phyloP scores from a whole-genome alignment of 2,329 filamentous ascomycete genomes.

The Nannizzia gypsea region DNA sequence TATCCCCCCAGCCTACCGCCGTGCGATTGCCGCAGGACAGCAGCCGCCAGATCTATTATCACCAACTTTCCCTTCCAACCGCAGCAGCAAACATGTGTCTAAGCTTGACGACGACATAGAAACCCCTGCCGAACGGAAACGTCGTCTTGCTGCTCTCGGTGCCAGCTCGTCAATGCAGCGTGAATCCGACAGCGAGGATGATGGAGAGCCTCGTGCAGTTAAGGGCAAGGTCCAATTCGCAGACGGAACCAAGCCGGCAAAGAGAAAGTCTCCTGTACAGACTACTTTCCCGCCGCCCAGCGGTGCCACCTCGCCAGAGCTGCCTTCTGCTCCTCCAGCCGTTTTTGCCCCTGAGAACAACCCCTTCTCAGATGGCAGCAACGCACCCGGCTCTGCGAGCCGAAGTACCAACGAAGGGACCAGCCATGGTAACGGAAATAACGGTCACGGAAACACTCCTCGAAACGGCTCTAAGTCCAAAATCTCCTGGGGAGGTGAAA shows the following conservation, averaged over 20 bases:
- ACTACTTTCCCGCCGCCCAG: not conserved
- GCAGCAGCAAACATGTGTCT: not conserved
- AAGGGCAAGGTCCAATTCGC: conserved; percentile 26
- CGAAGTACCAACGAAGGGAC: conserved; percentile 7
- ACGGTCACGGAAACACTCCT: conserved; percentile 11
- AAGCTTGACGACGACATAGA: conserved; percentile 25
- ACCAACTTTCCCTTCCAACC: not conserved
- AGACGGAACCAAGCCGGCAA: conserved; percentile 22
- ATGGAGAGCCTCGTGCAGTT: conserved; percentile 16
- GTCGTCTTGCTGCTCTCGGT: conserved; percentile 35
- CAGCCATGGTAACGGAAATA: not conserved
- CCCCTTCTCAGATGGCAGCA: conserved; percentile 6
- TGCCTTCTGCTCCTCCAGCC: not conserved
- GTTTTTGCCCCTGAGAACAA: not conserved
- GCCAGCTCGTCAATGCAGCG: conserved; percentile 16
- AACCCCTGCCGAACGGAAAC: conserved; percentile 36
- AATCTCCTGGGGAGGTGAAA: conserved; percentile 35
- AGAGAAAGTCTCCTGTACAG: conserved; percentile 13
- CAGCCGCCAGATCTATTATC: not conserved
- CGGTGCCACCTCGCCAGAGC: conserved; percentile 1
- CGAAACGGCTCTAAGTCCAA: conserved; percentile 18
- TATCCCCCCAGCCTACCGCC: conserved; percentile 26
- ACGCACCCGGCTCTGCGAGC: conserved; percentile 13
- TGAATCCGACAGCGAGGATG: conserved; percentile 20
- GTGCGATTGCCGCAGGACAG: conserved; percentile 8